These are phyloP conservation scores for Dendrothele bispora DNA, from an alignment of 768 basidiomycete species.

Conservation along the genomic window DNA sequence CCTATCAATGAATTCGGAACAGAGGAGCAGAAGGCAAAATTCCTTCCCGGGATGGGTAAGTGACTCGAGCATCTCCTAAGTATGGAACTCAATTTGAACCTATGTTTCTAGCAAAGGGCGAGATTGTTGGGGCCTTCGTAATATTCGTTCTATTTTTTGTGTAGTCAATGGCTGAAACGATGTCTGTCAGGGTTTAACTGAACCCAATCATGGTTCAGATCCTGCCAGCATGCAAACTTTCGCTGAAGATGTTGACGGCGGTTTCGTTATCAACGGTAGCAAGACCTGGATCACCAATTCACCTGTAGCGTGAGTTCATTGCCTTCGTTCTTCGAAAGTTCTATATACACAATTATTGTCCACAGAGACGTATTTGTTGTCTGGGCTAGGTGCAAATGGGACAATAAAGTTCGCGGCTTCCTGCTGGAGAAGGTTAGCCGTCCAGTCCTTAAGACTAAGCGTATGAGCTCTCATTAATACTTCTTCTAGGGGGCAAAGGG, in stretches of 20 bases:
- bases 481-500: constrained; percentile 69
- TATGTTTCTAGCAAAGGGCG: constrained; percentile 66
- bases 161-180: not conserved
- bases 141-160: constrained; percentile 27
- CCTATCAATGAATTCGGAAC: constrained; percentile 88
- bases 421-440: constrained; percentile 82
- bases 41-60: constrained; percentile 78
- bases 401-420: constrained; percentile 87
- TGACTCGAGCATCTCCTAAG: not conserved
- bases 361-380: constrained; percentile 83
- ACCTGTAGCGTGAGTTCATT: constrained; percentile 72
- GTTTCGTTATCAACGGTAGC: constrained; percentile 83
- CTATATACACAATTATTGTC: constrained; percentile 9
- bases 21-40: constrained; percentile 88
- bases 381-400: constrained; percentile 97
- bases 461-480: no score
- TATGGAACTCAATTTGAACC: not conserved
- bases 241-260: constrained; percentile 82
- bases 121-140: constrained; percentile 91
- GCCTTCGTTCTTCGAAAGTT: not conserved
- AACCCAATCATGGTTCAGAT: constrained; percentile 96
- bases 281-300: constrained; percentile 99
- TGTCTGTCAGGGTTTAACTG: constrained; percentile 76
- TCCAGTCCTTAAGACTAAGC: no score
- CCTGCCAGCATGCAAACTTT: constrained; percentile 97